phyloP scores from a whole-genome alignment of 495 filamentous ascomycete species.

The Glarea lozoyensis region DNA sequence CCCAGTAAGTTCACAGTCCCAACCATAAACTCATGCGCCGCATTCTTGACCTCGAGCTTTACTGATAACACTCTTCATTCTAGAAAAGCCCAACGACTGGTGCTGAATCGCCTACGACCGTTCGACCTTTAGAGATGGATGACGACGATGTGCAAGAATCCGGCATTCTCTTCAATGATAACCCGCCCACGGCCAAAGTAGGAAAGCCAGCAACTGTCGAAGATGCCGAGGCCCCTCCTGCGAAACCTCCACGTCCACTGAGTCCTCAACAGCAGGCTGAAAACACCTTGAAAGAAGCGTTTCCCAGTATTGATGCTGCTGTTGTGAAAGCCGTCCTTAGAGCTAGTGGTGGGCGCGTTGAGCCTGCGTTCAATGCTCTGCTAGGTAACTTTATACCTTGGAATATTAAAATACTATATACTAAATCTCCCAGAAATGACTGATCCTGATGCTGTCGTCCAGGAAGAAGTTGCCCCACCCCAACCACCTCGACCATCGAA shows the following conservation, averaged over 20 bases:
- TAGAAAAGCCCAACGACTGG: slow-evolving; percentile 17
- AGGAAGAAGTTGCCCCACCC: slow-evolving; percentile 56
- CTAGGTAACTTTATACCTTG: slow-evolving; percentile 48
- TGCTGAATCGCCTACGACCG: slow-evolving; percentile 79
- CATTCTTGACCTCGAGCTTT: background rate
- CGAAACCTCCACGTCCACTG: slow-evolving; percentile 82
- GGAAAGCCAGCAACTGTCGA: slow-evolving; percentile 27
- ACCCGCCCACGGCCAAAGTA: slow-evolving; percentile 26
- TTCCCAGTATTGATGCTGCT: slow-evolving; percentile 69
- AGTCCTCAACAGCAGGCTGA: slow-evolving; percentile 75
- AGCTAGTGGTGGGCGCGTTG: slow-evolving; percentile 80
- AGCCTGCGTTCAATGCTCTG: slow-evolving; percentile 93
- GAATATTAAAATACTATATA: background rate
- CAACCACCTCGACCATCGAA: slow-evolving; percentile 57
- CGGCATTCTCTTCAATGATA: slow-evolving; percentile 29
- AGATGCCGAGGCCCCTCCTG: slow-evolving; percentile 52
- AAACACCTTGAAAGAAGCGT: slow-evolving; percentile 86
- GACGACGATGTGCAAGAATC: slow-evolving; percentile 70
- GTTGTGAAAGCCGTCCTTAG: slow-evolving; percentile 84
- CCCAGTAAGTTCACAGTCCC: slow-evolving; percentile 17
- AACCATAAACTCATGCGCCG: slow-evolving; percentile 16
- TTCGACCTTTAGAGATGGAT: slow-evolving; percentile 74
- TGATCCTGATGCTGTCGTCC: slow-evolving; percentile 68
- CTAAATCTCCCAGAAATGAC: slow-evolving; percentile 63
- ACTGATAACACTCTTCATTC: slow-evolving; percentile 1